Evolutionary conservation across 164 flowering plant genomes (phyloP).

Genomic region (Sedum album): DNA sequence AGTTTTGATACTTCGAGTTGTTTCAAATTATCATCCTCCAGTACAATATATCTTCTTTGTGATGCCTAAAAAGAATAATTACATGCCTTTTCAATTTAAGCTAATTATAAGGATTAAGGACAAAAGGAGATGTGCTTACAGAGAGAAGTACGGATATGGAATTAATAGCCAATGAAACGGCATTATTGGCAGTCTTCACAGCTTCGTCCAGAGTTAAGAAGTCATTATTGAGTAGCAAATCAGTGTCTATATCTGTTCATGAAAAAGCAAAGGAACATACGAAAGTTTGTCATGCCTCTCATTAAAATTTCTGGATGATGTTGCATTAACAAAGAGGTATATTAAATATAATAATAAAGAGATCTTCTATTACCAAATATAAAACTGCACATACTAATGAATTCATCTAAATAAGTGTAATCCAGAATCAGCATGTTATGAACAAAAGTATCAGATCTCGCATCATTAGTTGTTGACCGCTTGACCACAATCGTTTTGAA

Average conservation of each 20-base stretch:
- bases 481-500: background rate
- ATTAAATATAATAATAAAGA: background rate
- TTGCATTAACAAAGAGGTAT: background rate
- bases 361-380: background rate
- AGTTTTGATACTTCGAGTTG: conserved; percentile 44
- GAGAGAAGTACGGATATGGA: conserved; percentile 52
- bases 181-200: conserved; percentile 66
- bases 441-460: too few relatives aligned
- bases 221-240: conserved; percentile 61
- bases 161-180: conserved; percentile 63
- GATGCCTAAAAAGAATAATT: conserved; percentile 40
- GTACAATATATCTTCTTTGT: conserved; percentile 36
- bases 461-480: background rate
- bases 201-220: conserved; percentile 88
- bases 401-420: background rate
- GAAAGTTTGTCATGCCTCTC: background rate
- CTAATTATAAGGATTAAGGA: background rate
- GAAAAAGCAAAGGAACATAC: background rate
- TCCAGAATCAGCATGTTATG: background rate
- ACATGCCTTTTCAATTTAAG: background rate
- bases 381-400: background rate
- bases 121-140: conserved; percentile 36
- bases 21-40: conserved; percentile 24
- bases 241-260: conserved; percentile 66
- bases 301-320: background rate